phyloP scores from a whole-genome alignment of 148 eudicot genomes.

The Chenopodium suecicum region DNA sequence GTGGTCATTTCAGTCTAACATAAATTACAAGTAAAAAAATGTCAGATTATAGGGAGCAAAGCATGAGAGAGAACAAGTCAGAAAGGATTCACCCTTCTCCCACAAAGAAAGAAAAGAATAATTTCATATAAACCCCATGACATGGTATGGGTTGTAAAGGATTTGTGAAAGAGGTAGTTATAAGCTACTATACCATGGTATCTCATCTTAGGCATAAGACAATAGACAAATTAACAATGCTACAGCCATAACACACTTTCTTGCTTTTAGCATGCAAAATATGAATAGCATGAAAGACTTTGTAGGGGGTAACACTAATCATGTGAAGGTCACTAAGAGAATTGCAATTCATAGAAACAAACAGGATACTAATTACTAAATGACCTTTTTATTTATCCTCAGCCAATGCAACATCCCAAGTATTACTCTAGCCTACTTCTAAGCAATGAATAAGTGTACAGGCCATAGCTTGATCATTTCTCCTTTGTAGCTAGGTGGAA shows the following conservation, averaged over 20 bases:
- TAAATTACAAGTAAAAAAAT: not conserved
- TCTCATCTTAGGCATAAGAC: not conserved
- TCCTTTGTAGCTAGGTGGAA: not conserved
- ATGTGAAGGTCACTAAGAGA: not conserved
- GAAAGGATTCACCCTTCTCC: not conserved
- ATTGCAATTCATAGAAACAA: no score
- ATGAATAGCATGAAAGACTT: not conserved
- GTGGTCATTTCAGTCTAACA: constrained; percentile 97
- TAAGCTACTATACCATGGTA: not conserved
- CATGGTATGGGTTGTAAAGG: not conserved
- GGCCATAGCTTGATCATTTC: not conserved
- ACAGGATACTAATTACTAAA: no score
- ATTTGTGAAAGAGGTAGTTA: not conserved
- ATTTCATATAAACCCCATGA: not conserved
- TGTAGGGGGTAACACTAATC: not conserved
- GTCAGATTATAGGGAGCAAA: not conserved
- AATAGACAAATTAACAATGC: constrained; percentile 11
- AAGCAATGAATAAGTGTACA: not conserved
- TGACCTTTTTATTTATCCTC: not conserved
- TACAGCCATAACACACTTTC: not conserved
- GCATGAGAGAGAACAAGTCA: not conserved
- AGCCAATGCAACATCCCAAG: not conserved
- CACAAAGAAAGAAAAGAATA: not conserved
- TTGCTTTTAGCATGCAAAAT: not conserved
- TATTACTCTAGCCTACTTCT: not conserved